Conservation (phyloP, 2,329 filamentous ascomycete genomes). For the Colletotrichum shisoi region DNA sequence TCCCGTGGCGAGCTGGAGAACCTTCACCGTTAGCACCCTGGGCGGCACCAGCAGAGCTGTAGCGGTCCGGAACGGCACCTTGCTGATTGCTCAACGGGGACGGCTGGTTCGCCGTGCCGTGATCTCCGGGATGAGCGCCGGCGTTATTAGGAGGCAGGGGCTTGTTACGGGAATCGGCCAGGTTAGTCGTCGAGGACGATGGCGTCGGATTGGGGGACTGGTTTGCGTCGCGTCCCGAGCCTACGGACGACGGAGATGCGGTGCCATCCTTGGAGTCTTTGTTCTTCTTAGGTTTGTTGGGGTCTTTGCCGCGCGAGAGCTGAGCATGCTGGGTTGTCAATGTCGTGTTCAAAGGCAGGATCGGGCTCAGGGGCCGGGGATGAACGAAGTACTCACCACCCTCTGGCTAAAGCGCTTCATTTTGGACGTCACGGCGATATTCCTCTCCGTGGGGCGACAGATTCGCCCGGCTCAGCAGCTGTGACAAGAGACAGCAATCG, state of each 20-base stretch:
- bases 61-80: constrained; percentile 53
- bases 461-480: constrained; percentile 35
- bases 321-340: constrained; percentile 66
- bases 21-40: constrained; percentile 56
- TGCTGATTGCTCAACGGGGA: constrained; percentile 50
- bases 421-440: constrained; percentile 55
- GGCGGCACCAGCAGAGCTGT: constrained; percentile 49
- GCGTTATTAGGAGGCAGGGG: constrained; percentile 69
- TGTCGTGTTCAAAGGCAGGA: constrained; percentile 40
- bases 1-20: constrained; percentile 70
- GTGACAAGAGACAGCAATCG: constrained; percentile 20
- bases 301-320: constrained; percentile 90
- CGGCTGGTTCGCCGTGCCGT: constrained; percentile 53
- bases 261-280: constrained; percentile 78
- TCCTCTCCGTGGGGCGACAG: constrained; percentile 36
- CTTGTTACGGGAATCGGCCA: constrained; percentile 87
- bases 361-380: constrained; percentile 27
- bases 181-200: constrained; percentile 85
- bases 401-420: constrained; percentile 99
- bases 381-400: constrained; percentile 74
- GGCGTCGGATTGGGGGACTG: constrained; percentile 76
- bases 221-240: constrained; percentile 60
- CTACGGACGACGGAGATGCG: constrained; percentile 74
- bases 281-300: constrained; percentile 84
- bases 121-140: constrained; percentile 54